Conservation (phyloP, 768 basidiomycete genomes). For the Panaeolus papilionaceus region DNA sequence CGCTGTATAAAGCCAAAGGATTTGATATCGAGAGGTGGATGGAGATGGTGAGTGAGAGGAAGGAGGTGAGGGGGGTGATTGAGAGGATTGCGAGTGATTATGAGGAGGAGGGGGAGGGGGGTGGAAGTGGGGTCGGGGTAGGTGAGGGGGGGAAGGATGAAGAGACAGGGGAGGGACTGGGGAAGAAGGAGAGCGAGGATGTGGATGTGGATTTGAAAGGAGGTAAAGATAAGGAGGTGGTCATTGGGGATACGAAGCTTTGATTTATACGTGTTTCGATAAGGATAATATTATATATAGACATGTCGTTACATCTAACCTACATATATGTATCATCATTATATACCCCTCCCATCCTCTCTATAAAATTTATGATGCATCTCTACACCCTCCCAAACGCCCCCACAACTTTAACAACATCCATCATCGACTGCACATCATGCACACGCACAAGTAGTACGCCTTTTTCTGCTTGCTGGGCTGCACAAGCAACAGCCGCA, state of each 20-base stretch:
- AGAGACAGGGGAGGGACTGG: too few species aligned
- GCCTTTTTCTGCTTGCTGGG: conserved; percentile 80
- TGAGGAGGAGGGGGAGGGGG: conserved; percentile 32
- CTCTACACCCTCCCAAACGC: conserved; percentile 42
- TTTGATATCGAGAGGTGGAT: conserved; percentile 67
- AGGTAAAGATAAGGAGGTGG: too few species aligned
- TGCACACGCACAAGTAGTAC: conserved; percentile 83
- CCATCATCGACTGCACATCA: conserved; percentile 73
- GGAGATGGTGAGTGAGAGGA: conserved; percentile 58
- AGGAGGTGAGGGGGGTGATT: conserved; percentile 57
- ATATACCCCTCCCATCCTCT: too few species aligned
- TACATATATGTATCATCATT: too few species aligned
- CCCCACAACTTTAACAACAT: conserved; percentile 72
- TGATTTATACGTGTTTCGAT: too few species aligned
- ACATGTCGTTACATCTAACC: too few species aligned
- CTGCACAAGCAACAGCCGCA: conserved; percentile 72
- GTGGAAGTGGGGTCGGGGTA: conserved; percentile 19
- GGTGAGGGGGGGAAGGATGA: conserved; percentile 4
- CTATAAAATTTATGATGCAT: neutral
- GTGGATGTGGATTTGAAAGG: too few species aligned
- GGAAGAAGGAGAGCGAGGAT: too few species aligned
- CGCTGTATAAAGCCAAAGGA: conserved; percentile 60
- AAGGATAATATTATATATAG: too few species aligned
- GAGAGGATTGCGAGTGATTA: conserved; percentile 67
- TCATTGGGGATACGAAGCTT: too few species aligned